Conservation (phyloP, 139 green algal species). For the Chlamydomonas urium region DNA sequence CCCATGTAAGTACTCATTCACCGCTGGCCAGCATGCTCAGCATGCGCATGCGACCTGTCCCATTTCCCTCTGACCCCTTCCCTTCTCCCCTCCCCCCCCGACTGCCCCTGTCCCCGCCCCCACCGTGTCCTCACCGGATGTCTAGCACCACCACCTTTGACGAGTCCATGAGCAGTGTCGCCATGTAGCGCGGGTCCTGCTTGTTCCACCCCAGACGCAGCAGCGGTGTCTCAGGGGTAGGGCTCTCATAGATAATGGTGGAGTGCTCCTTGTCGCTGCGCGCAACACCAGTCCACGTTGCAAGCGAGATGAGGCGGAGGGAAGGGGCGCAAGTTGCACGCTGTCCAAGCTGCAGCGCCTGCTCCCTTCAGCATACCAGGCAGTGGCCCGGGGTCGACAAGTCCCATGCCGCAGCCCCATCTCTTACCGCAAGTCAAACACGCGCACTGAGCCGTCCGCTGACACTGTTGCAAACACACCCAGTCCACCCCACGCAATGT, state of each 20-base stretch:
- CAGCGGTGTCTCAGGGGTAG: constrained; percentile 74
- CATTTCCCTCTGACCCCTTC: too few species aligned
- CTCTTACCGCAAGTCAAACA: constrained; percentile 89
- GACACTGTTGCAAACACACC: constrained; percentile 95
- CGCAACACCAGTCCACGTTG: too few species aligned
- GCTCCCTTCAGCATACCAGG: too few species aligned
- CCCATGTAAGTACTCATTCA: too few species aligned
- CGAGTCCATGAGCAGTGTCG: constrained; percentile 81
- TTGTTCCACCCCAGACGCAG: constrained; percentile 96
- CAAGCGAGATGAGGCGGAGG: too few species aligned
- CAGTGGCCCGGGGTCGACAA: too few species aligned
- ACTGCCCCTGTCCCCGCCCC: too few species aligned
- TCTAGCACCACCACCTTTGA: constrained; percentile 83
- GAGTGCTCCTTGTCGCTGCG: constrained; percentile 76
- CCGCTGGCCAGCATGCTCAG: too few species aligned
- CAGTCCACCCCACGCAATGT: constrained; percentile 93
- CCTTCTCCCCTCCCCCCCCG: too few species aligned
- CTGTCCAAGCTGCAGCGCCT: too few species aligned
- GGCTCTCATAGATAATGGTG: constrained; percentile 96
- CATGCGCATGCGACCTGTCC: too few species aligned
- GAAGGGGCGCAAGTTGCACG: too few species aligned
- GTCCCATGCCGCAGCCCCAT: not conserved
- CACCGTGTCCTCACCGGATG: constrained; percentile 76
- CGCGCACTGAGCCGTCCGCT: constrained; percentile 88
- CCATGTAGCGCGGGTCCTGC: constrained; percentile 93